phyloP scores from a whole-genome alignment of 2,329 filamentous ascomycete species.

The Raffaelea deltoideospora region DNA sequence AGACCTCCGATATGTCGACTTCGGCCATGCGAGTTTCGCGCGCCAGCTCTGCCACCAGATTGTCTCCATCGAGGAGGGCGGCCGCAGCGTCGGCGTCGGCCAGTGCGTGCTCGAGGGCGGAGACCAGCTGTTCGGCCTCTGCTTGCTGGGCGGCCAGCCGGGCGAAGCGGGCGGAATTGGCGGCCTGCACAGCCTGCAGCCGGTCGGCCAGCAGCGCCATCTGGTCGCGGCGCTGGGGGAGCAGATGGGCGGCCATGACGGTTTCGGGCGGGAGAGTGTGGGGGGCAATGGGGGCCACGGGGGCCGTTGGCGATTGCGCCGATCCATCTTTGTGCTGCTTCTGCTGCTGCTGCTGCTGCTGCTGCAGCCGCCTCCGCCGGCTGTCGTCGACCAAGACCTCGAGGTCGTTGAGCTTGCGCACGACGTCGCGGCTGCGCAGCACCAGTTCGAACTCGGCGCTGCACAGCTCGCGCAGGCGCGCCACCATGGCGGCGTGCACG shows the following conservation, averaged over 20 bases:
- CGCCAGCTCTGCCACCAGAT: conserved; percentile 30
- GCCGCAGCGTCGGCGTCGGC: conserved; percentile 40
- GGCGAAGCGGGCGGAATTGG: conserved; percentile 38
- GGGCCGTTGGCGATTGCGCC: conserved; percentile 8
- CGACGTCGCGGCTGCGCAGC: conserved; percentile 33
- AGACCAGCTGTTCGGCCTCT: conserved; percentile 37
- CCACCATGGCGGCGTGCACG: conserved; percentile 44
- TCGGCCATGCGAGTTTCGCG: conserved; percentile 32
- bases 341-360: conserved; percentile 5
- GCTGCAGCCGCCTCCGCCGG: conserved; percentile 19
- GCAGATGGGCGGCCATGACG: conserved; percentile 39
- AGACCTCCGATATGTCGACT: conserved; percentile 19
- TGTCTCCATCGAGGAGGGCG: conserved; percentile 19
- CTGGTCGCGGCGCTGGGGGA: conserved; percentile 35
- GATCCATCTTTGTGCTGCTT: not conserved
- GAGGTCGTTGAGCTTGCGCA: conserved; percentile 42
- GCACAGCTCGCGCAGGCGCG: conserved; percentile 37
- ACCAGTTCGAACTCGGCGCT: conserved; percentile 44
- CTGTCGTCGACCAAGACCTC: conserved; percentile 40
- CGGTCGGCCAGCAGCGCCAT: conserved; percentile 40
- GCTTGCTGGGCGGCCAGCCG: conserved; percentile 36
- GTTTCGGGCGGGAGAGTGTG: conserved; percentile 38
- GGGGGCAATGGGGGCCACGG: conserved; percentile 22
- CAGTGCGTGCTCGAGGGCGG: conserved; percentile 32
- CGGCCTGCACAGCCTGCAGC: conserved; percentile 39